Evolutionary conservation across 768 basidiomycete genomes (phyloP).

Genomic region (Serendipita sp.): DNA sequence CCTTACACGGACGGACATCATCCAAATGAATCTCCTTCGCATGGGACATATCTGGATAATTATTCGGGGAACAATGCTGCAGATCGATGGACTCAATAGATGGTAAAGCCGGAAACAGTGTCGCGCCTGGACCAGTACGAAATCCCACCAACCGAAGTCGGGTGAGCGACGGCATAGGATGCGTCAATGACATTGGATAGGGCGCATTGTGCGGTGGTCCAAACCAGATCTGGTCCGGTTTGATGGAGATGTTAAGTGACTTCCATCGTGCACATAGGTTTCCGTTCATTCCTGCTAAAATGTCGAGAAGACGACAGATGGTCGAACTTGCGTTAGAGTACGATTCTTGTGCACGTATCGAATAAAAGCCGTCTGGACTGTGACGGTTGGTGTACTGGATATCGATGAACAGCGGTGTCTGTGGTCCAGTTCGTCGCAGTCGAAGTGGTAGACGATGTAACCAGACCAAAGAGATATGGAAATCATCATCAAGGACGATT

Average conservation of each 20-base stretch:
- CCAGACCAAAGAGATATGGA: background rate
- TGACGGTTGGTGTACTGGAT: too few species aligned
- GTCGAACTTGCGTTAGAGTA: too few species aligned
- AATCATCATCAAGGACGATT: background rate
- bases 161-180: background rate
- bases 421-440: background rate
- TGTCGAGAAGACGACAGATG: background rate
- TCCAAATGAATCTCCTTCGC: background rate
- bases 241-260: background rate
- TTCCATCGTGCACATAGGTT: background rate
- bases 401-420: background rate
- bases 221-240: background rate
- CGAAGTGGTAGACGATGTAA: background rate
- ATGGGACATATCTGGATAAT: background rate
- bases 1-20: background rate
- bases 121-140: background rate
- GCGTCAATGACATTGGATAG: background rate
- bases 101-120: background rate
- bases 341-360: too few species aligned
- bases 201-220: background rate
- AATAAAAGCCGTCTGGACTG: too few species aligned
- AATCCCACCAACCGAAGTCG: background rate
- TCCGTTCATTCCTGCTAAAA: background rate
- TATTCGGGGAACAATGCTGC: background rate
- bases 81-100: background rate